Conservation (phyloP, 2,329 filamentous ascomycete species). For the Cladorrhinum sp. region DNA sequence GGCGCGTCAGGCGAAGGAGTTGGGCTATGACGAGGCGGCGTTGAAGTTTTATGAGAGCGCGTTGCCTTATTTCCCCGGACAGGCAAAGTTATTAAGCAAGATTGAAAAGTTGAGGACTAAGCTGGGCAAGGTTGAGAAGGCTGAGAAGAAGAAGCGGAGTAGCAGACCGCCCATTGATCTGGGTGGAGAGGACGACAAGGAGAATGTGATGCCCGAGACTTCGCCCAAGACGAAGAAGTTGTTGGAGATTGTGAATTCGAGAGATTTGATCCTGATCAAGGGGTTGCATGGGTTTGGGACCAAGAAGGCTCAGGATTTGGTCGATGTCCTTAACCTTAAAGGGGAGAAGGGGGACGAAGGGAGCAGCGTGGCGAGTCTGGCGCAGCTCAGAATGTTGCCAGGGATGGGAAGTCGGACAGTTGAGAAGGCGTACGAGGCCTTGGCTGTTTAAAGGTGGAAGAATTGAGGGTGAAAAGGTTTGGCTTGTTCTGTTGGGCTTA, state of each 20-base stretch:
- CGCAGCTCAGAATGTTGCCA: conserved; percentile 51
- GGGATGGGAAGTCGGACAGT: conserved; percentile 56
- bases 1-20: conserved; percentile 84
- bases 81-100: conserved; percentile 71
- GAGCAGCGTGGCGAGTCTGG: conserved; percentile 45
- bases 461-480: neutral
- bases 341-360: conserved; percentile 37
- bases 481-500: neutral
- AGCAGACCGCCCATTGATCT: conserved; percentile 25
- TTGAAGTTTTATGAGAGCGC: conserved; percentile 85
- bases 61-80: conserved; percentile 78
- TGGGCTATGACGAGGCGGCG: conserved; percentile 73
- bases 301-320: conserved; percentile 64
- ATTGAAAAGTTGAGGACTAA: conserved; percentile 60
- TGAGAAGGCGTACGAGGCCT: conserved; percentile 53
- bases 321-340: conserved; percentile 52
- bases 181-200: conserved; percentile 40
- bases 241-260: conserved; percentile 70
- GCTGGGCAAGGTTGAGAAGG: conserved; percentile 35
- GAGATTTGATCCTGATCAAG: conserved; percentile 63
- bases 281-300: conserved; percentile 67
- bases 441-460: conserved; percentile 31
- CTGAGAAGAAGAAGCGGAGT: conserved; percentile 4
- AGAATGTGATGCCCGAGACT: conserved; percentile 38
- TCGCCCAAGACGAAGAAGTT: conserved; percentile 58